A percentile compares a stretch with the other conserved stretches of the same genome.
phyloP scores from a whole-genome alignment of 257 asterid species.

The Solanum paucissectum region DNA sequence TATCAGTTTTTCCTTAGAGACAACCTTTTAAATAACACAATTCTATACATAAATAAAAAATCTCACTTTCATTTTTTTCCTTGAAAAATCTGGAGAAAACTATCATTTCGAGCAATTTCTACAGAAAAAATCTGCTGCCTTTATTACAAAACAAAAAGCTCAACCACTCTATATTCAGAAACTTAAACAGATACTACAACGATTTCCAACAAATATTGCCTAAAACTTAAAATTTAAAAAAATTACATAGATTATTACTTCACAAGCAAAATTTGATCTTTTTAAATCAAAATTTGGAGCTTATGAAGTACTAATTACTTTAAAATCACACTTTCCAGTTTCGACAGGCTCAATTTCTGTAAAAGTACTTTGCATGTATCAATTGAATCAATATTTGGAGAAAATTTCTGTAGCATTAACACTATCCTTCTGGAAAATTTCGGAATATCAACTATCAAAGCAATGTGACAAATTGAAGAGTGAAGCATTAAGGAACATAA shows the following conservation, averaged over 20 bases:
- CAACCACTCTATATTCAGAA: not conserved
- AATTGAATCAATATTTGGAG: not conserved
- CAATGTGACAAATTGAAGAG: not conserved
- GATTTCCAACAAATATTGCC: not conserved
- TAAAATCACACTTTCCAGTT: not conserved
- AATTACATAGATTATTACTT: not conserved
- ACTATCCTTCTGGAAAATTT: not conserved
- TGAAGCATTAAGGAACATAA: not conserved
- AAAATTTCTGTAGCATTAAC: not conserved
- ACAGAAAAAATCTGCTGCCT: not conserved
- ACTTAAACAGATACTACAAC: not conserved
- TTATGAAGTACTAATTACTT: not conserved
- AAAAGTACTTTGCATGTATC: not conserved
- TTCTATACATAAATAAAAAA: not conserved
- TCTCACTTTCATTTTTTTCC: not conserved
- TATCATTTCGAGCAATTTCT: not conserved
- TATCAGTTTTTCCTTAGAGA: not conserved
- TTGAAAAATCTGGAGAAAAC: not conserved
- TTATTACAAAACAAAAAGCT: not conserved
- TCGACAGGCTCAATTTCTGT: not conserved
- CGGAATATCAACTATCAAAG: not conserved
- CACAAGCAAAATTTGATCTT: not conserved
- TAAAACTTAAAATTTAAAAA: not conserved
- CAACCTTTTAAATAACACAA: not conserved
- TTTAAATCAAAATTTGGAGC: not conserved